Evolutionary conservation across 164 flowering plant species (phyloP).

Genomic region (grape (Vitis vinifera)): DNA sequence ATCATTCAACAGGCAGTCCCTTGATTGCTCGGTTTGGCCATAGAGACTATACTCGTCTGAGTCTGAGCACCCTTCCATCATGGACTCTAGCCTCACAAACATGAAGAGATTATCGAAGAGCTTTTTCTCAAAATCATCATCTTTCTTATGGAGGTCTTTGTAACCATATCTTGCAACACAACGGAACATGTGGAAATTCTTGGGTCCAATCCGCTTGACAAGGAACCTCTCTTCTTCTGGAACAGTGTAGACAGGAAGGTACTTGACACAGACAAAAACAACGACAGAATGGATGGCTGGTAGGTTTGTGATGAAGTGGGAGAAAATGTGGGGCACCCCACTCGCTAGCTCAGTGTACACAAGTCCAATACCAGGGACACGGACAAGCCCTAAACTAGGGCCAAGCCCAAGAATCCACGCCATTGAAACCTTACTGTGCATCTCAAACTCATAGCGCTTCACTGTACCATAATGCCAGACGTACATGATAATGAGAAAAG

Average conservation of each 20-base stretch:
- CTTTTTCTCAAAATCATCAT: conserved; percentile 89
- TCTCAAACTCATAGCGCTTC: conserved; percentile 87
- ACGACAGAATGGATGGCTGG: conserved; percentile 96
- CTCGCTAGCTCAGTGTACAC: conserved; percentile 94
- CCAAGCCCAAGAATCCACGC: conserved; percentile 97
- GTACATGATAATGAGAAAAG: conserved; percentile 76
- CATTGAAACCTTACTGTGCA: conserved; percentile 96
- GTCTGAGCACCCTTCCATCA: conserved; percentile 97
- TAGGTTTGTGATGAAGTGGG: conserved; percentile 93
- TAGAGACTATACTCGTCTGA: conserved; percentile 63
- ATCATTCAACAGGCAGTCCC: conserved; percentile 32
- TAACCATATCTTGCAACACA: conserved; percentile 98
- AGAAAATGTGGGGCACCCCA: conserved; percentile 95
- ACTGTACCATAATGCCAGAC: conserved; percentile 95
- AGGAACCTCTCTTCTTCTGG: conserved; percentile 88
- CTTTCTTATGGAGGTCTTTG: conserved; percentile 92
- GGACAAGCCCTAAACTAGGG: conserved; percentile 91
- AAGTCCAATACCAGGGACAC: conserved; percentile 96
- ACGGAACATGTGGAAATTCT: conserved; percentile 90
- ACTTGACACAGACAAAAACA: conserved; percentile 91
- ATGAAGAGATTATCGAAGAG: conserved; percentile 72
- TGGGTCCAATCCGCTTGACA: conserved; percentile 90
- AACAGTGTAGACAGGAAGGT: conserved; percentile 93
- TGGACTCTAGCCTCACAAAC: conserved; percentile 79
- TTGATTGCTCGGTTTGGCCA: conserved; percentile 53